Conservation (phyloP, 306 rosid species). For the Boehmeria nivea region DNA sequence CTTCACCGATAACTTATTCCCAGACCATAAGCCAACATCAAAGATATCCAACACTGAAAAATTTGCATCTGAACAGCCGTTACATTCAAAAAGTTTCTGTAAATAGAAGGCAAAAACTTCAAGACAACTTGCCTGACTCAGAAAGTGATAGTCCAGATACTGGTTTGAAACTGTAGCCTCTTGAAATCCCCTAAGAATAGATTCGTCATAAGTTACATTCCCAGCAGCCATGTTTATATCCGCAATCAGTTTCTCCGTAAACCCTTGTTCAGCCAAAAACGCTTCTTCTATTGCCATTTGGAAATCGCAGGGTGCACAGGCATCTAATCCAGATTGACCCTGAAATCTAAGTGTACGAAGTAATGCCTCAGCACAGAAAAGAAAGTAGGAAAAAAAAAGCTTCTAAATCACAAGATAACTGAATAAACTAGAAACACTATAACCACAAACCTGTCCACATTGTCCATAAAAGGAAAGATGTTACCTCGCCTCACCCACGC, state of each 20-base stretch:
- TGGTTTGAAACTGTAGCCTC: constrained; percentile 69
- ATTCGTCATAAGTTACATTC: constrained; percentile 54
- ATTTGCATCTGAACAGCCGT: too few species aligned
- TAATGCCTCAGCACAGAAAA: constrained; percentile 20
- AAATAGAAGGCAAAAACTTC: constrained; percentile 11
- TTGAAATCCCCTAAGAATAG: constrained; percentile 46
- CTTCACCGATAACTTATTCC: too few species aligned
- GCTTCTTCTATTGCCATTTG: constrained; percentile 95
- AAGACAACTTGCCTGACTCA: constrained; percentile 46
- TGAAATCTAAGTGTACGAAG: constrained; percentile 64
- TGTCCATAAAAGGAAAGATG: constrained; percentile 87
- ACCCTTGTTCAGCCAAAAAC: constrained; percentile 88
- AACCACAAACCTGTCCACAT: constrained; percentile 66
- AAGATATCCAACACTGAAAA: too few species aligned
- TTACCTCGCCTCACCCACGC: constrained; percentile 93
- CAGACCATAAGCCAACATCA: too few species aligned
- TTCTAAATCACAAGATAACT: constrained; percentile 2
- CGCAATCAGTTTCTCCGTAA: constrained; percentile 77
- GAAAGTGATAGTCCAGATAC: constrained; percentile 46
- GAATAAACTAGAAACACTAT: constrained; percentile 12
- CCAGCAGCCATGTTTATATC: constrained; percentile 94
- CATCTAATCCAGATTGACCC: constrained; percentile 64
- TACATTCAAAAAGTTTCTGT: constrained; percentile 9
- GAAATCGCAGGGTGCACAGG: constrained; percentile 55
- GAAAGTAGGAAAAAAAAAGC: not conserved